phyloP scores from a whole-genome alignment of 164 flowering plant genomes.

The Platanus orientalis region DNA sequence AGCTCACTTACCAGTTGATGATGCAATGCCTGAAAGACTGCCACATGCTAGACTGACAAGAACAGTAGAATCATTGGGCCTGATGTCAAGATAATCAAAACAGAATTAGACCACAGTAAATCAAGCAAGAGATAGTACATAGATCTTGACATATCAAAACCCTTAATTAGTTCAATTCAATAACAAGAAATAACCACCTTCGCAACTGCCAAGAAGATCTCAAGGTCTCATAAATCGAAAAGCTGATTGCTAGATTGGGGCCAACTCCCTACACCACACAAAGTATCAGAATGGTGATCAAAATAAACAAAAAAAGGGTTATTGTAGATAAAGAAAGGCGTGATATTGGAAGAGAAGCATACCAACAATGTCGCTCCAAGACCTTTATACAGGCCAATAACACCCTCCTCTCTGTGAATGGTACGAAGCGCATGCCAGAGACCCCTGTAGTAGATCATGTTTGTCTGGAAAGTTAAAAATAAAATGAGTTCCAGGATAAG shows the following conservation, averaged over 20 bases:
- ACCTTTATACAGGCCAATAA: slow-evolving; percentile 74
- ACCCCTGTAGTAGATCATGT: slow-evolving; percentile 57
- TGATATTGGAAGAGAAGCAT: slow-evolving; percentile 13
- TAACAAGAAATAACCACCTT: slow-evolving; percentile 37
- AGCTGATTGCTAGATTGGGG: slow-evolving; percentile 80
- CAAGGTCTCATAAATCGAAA: slow-evolving; percentile 70
- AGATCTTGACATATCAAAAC: not conserved
- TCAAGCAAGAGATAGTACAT: slow-evolving; percentile 1
- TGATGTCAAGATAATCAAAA: slow-evolving; percentile 23
- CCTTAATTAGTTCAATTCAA: not conserved
- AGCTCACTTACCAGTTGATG: slow-evolving; percentile 63
- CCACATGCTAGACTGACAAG: slow-evolving; percentile 79
- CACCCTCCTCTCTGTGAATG: slow-evolving; percentile 70
- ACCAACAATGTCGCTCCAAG: slow-evolving; percentile 87
- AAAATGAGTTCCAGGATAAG: not conserved
- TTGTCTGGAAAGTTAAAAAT: slow-evolving; percentile 41
- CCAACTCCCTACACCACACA: slow-evolving; percentile 70
- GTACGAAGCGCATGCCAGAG: slow-evolving; percentile 61
- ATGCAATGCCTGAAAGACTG: slow-evolving; percentile 82
- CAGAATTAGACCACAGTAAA: not conserved
- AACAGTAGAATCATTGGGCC: slow-evolving; percentile 69
- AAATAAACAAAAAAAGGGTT: not conserved
- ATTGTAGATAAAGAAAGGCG: not conserved
- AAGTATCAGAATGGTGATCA: not conserved
- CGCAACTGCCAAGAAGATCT: slow-evolving; percentile 55